phyloP scores from a whole-genome alignment of 2,329 filamentous ascomycete species.

The Cercospora sp. region DNA sequence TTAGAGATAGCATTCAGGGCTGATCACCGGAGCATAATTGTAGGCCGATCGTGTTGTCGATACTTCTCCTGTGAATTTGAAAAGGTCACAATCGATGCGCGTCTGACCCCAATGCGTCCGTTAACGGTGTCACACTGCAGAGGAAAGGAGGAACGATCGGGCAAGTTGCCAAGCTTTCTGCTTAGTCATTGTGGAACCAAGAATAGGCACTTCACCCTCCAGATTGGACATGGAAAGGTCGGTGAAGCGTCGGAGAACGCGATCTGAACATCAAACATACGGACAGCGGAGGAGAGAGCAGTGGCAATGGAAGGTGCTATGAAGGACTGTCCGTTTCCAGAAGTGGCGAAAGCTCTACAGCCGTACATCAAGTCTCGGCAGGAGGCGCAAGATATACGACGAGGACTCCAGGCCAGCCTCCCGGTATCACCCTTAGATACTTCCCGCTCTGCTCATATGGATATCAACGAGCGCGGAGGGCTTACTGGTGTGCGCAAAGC shows the following conservation, averaged over 20 bases:
- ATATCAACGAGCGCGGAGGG: conserved; percentile 18
- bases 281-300: neutral
- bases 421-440: conserved; percentile 23
- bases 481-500: conserved; percentile 35
- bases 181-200: conserved; percentile 1
- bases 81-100: neutral
- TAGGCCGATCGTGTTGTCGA: neutral
- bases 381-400: conserved; percentile 33
- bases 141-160: neutral
- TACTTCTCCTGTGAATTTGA: neutral
- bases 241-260: neutral
- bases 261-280: neutral
- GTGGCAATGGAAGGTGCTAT: neutral
- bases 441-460: conserved; percentile 4
- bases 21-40: neutral
- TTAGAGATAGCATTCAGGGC: neutral
- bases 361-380: conserved; percentile 37
- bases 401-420: conserved; percentile 32
- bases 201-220: conserved; percentile 1
- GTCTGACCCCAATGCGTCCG: neutral
- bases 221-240: neutral
- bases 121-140: neutral
- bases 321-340: conserved; percentile 31
- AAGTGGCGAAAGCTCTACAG: conserved; percentile 32
- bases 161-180: neutral